Percentiles rank a stretch among this genome's conserved stretches.
phyloP scores from a whole-genome alignment of 768 basidiomycete genomes.

The Tephrocybe sp. region DNA sequence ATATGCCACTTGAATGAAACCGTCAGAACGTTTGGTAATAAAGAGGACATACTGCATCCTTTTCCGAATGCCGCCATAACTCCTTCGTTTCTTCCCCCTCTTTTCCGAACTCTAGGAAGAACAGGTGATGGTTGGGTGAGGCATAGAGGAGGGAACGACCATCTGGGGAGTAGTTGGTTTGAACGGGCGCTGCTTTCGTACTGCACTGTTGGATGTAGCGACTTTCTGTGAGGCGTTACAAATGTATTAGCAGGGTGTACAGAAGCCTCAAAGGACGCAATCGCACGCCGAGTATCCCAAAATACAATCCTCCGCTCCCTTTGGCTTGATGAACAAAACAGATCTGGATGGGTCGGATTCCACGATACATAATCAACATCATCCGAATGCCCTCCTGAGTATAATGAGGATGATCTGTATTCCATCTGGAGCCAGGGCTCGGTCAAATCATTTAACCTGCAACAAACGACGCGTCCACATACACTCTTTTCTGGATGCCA shows the following conservation, averaged over 20 bases:
- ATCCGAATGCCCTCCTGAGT: conserved; percentile 70
- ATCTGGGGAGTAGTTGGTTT: conserved; percentile 71
- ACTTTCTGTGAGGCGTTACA: conserved; percentile 48
- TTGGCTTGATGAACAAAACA: conserved; percentile 78
- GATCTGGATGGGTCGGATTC: conserved; percentile 82
- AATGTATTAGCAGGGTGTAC: not conserved
- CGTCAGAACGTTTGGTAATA: not conserved
- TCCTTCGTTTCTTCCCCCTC: conserved; percentile 49
- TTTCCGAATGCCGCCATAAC: conserved; percentile 44
- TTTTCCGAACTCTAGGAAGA: conserved; percentile 57
- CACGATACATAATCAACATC: conserved; percentile 83
- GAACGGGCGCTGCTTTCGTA: conserved; percentile 59
- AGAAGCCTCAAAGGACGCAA: not conserved
- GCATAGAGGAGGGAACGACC: conserved; percentile 64
- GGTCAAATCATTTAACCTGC: not conserved
- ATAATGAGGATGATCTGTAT: conserved; percentile 58
- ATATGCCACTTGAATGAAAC: not conserved
- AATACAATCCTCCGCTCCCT: conserved; percentile 74
- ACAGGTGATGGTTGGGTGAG: conserved; percentile 57
- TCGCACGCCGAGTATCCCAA: conserved; percentile 82
- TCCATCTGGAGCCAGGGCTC: conserved; percentile 53
- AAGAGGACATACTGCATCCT: conserved; percentile 41
- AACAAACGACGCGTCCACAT: conserved; percentile 25
- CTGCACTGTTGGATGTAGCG: conserved; percentile 59
- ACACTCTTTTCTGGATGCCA: conserved; percentile 81